Conservation (phyloP, 148 eudicot genomes). For the Nyssa sinensis region DNA sequence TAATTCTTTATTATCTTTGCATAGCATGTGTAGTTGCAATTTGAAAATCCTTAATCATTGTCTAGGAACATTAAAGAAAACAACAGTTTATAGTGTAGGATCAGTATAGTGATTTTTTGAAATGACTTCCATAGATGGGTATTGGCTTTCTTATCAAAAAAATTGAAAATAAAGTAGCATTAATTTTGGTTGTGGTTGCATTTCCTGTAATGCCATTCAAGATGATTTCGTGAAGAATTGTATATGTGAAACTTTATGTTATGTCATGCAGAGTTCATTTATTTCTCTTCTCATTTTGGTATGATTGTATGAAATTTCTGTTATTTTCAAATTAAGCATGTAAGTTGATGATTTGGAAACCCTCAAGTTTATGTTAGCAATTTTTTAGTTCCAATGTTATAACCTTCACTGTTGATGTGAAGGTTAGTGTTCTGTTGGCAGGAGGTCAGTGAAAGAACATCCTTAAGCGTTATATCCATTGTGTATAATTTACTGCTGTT, state of each 20-base stretch:
- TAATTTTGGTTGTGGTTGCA: neutral
- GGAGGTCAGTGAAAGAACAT: neutral
- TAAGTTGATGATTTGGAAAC: neutral
- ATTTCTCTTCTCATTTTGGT: neutral
- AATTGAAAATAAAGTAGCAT: neutral
- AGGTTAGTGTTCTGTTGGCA: neutral
- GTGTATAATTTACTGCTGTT: neutral
- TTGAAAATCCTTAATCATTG: neutral
- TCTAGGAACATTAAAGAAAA: neutral
- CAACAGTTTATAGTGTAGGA: neutral
- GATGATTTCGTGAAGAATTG: neutral
- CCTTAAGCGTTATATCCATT: neutral
- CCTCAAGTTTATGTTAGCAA: neutral
- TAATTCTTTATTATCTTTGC: neutral
- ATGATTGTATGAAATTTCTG: neutral
- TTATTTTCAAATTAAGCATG: conserved; percentile 2
- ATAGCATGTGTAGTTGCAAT: neutral
- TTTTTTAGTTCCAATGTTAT: neutral
- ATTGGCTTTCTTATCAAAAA: neutral
- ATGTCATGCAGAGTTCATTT: neutral
- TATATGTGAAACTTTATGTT: neutral
- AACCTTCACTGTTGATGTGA: neutral
- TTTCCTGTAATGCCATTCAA: neutral
- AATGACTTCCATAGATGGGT: neutral
- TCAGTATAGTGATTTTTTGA: neutral